Percentiles rank a stretch among this genome's conserved stretches.
These are phyloP conservation scores for Drechslerella coelobrocha DNA, from an alignment of 2,329 filamentous ascomycete species.

Conservation along the genomic window DNA sequence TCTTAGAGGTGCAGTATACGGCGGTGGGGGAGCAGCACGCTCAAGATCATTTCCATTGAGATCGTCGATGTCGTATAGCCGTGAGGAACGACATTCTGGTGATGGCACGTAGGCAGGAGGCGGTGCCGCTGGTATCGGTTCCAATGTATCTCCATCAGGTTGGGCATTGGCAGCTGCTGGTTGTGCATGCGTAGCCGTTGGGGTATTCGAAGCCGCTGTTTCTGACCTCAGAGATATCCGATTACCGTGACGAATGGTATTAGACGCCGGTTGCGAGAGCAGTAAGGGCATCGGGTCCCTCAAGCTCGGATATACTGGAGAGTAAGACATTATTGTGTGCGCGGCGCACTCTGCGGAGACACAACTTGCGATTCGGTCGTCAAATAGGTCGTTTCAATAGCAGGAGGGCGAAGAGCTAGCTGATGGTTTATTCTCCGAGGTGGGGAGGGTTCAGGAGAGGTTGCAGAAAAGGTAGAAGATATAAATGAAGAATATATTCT, in stretches of 20 bases:
- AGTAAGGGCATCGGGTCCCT: constrained; percentile 11
- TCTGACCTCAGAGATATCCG: constrained; percentile 6
- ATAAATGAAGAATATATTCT: neutral
- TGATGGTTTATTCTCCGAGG: constrained; percentile 19
- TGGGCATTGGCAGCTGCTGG: neutral
- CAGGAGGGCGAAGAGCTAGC: constrained; percentile 15
- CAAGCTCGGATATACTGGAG: constrained; percentile 20
- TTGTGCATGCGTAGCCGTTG: neutral
- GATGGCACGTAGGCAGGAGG: constrained; percentile 45
- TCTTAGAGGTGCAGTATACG: constrained; percentile 26
- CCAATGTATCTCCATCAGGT: constrained; percentile 21
- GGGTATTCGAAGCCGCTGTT: constrained; percentile 13
- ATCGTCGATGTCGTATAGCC: constrained; percentile 40
- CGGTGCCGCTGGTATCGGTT: constrained; percentile 30
- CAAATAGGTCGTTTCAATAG: constrained; percentile 27
- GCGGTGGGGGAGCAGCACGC: constrained; percentile 39
- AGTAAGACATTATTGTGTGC: constrained; percentile 35
- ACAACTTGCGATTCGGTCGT: constrained; percentile 16
- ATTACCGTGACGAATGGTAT: constrained; percentile 1
- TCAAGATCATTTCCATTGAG: constrained; percentile 27
- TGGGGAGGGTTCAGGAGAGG: constrained; percentile 21
- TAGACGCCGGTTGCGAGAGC: neutral
- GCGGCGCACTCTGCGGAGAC: constrained; percentile 29
- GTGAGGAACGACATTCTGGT: constrained; percentile 39
- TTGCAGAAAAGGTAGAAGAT: neutral